Conservation (phyloP, 257 asterid genomes). For the Nicotiana tabacum region DNA sequence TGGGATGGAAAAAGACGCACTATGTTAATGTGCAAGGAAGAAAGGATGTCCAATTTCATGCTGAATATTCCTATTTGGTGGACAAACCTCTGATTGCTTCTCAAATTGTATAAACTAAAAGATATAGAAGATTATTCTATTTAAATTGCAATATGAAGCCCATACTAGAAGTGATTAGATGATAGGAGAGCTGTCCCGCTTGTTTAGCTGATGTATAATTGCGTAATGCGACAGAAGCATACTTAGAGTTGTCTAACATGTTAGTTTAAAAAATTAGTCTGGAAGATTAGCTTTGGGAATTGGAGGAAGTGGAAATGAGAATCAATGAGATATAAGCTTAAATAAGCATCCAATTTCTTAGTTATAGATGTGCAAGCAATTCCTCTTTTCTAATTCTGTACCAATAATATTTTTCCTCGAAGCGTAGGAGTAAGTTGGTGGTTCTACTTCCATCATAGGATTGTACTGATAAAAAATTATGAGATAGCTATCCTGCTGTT, state of each 20-base stretch:
- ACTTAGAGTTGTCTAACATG: neutral
- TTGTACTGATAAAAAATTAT: neutral
- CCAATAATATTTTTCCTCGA: neutral
- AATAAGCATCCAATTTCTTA: neutral
- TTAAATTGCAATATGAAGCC: neutral
- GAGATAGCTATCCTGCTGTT: neutral
- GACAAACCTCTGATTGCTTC: neutral
- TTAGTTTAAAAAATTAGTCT: neutral
- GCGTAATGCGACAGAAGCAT: neutral
- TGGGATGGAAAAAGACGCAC: neutral
- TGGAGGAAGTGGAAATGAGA: neutral
- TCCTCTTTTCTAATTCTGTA: neutral
- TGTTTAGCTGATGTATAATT: neutral
- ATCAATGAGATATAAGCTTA: neutral
- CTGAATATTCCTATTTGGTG: neutral
- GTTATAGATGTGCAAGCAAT: neutral
- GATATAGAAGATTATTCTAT: neutral
- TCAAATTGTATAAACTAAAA: neutral
- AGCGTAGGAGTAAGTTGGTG: neutral
- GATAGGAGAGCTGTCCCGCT: neutral
- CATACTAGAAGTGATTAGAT: neutral
- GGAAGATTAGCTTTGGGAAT: neutral
- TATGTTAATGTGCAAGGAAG: constrained; percentile 8
- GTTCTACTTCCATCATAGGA: neutral
- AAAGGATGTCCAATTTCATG: neutral